Base-by-base conservation (phyloP, 257 asterid species). In the Fraxinus excelsior region DNA sequence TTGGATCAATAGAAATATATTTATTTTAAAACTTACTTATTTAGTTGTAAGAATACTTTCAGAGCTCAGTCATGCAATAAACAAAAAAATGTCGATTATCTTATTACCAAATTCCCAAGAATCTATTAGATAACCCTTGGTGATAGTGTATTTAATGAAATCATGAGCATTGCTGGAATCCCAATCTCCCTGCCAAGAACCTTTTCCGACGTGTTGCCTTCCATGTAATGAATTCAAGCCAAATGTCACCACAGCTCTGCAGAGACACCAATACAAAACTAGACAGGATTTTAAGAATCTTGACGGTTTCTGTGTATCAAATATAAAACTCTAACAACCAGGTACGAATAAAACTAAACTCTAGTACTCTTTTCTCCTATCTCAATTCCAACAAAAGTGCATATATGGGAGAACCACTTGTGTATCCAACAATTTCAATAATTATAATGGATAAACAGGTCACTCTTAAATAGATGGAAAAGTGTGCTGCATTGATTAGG, bases 71-170 rank as follows among this genome's bases (percentile, higher is more conserved):
- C 32, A 9, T 60, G 67, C 32, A 23, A 5, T 60, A 81, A 71
- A 35, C 51, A 35, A 72, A 58, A 71, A 74, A 65, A 66, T 3
- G 35, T 71, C 38, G 37, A 34, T 60, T 56, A 40, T 38, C 73
- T 5, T 14, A 46, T 62, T 92, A 95, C 99, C 99, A 69, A 90
- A 87, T 89, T 96, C 99, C 99, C 98, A 95, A n/a, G 97, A 90
- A 77, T 90, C 87, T 16, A 95, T 80, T 32, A 71, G 79, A 87
- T 95, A 91, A 66, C 89, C 92, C 81, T 88, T 93, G 73, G 96
- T 88, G 21, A 91, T 60, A 4, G 97, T 93, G 85, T 93, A 90
- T 75, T 66, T 69, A 56, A 95, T 87, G 85, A 95, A 90, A 84
- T 89, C 96, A 67, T 38, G 91, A 26, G 97, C 87, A 70, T 93